Percentiles rank a stretch among this genome's conserved stretches.
Conservation (phyloP, 2,329 filamentous ascomycete species). For the Trichophyton simii region DNA sequence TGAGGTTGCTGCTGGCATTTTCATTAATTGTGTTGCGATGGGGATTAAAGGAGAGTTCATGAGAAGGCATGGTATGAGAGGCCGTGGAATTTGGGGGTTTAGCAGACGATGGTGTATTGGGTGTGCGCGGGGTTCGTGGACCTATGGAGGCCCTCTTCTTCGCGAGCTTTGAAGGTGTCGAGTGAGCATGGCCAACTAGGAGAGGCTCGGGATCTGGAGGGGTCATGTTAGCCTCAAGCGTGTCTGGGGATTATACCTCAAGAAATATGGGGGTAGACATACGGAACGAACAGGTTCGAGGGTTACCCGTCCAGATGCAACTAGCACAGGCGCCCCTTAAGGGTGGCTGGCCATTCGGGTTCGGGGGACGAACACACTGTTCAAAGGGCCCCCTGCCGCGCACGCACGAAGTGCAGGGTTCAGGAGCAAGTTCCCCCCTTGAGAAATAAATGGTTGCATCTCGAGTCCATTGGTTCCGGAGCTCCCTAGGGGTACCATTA, state of each 20-base stretch:
- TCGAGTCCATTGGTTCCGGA: background rate
- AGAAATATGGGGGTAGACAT: background rate
- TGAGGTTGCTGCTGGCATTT: background rate
- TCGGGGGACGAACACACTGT: background rate
- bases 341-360: background rate
- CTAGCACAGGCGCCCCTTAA: background rate
- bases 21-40: background rate
- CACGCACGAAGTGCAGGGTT: background rate
- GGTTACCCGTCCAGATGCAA: background rate
- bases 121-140: background rate
- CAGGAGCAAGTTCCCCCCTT: background rate
- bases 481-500: background rate
- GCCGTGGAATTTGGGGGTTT: background rate
- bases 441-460: background rate
- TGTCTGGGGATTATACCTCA: background rate
- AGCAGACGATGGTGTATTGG: background rate
- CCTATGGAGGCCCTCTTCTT: background rate
- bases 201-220: background rate
- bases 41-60: background rate
- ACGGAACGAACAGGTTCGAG: background rate
- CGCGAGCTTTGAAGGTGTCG: background rate
- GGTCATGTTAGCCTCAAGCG: background rate
- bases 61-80: background rate
- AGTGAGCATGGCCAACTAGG: background rate
- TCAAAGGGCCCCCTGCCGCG: background rate